Conservation (phyloP, 345 rosid species). For the Aquilaria malaccensis region DNA sequence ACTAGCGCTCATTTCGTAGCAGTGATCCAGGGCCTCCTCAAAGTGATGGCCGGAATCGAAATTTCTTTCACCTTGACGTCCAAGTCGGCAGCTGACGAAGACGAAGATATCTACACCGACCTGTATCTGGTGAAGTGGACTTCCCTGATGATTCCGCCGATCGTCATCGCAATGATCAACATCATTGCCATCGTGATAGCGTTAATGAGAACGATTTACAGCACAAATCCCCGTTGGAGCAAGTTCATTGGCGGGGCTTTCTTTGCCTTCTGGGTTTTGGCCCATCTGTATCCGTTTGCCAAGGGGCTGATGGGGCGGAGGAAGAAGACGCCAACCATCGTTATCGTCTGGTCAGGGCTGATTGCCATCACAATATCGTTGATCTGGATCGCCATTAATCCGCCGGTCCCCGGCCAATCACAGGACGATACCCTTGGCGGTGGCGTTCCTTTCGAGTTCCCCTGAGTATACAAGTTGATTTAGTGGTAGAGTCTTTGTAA, state of each 20-base stretch:
- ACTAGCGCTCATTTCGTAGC: slow-evolving; percentile 92
- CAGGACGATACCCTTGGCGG: slow-evolving; percentile 24
- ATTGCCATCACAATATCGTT: slow-evolving; percentile 80
- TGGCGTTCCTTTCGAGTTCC: slow-evolving; percentile 49
- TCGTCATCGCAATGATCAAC: slow-evolving; percentile 86
- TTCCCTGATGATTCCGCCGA: slow-evolving; percentile 82
- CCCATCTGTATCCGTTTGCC: slow-evolving; percentile 89
- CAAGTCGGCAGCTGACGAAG: slow-evolving; percentile 68
- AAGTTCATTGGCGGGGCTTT: slow-evolving; percentile 90
- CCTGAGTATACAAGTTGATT: slow-evolving; percentile 20
- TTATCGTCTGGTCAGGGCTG: slow-evolving; percentile 90
- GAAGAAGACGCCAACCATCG: slow-evolving; percentile 87
- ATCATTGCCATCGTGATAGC: slow-evolving; percentile 69
- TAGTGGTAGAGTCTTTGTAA: no score
- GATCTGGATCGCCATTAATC: slow-evolving; percentile 72
- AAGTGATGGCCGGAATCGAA: slow-evolving; percentile 85
- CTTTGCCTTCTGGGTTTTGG: slow-evolving; percentile 94
- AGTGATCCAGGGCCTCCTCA: slow-evolving; percentile 74
- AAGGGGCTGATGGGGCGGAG: slow-evolving; percentile 96
- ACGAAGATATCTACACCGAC: slow-evolving; percentile 71
- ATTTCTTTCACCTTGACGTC: slow-evolving; percentile 90
- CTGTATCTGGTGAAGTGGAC: slow-evolving; percentile 84
- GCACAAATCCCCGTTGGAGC: slow-evolving; percentile 64
- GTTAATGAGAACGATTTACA: slow-evolving; percentile 58
- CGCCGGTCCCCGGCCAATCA: slow-evolving; percentile 24